Conservation (phyloP, 495 filamentous ascomycete species). For the Daldinia vernicosa region DNA sequence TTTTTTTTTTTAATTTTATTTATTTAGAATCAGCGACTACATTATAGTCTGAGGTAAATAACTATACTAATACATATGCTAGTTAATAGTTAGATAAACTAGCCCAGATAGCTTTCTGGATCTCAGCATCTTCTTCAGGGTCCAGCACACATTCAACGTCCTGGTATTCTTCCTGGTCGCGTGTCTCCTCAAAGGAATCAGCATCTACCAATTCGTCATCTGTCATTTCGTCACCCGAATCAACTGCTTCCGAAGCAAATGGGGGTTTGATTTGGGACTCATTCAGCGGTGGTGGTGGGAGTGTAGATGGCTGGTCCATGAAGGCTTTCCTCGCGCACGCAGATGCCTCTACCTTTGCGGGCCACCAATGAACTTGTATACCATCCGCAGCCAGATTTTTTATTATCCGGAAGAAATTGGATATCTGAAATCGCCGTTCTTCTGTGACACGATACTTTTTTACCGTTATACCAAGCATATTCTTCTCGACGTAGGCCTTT, state of each 20-base stretch:
- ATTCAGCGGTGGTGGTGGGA: background rate
- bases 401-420: background rate
- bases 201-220: background rate
- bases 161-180: background rate
- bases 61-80: no score
- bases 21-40: background rate
- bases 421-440: constrained; percentile 12
- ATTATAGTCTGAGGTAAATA: no score
- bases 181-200: background rate
- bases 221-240: background rate
- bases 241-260: background rate
- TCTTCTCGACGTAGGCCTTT: constrained; percentile 7
- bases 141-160: background rate
- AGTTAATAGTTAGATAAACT: no score
- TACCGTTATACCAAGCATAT: background rate
- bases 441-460: constrained; percentile 16
- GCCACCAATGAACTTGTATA: constrained; percentile 8
- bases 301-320: background rate
- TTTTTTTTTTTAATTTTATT: background rate
- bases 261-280: background rate
- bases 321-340: constrained; percentile 1
- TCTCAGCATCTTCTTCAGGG: background rate
- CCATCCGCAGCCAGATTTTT: constrained; percentile 12
- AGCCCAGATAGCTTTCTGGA: background rate
- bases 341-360: background rate